Evolutionary conservation across 2,329 filamentous ascomycete genomes (phyloP), one percentile per base, ranked within the genome.

Genomic region (Pyrenophora graminea): DNA sequence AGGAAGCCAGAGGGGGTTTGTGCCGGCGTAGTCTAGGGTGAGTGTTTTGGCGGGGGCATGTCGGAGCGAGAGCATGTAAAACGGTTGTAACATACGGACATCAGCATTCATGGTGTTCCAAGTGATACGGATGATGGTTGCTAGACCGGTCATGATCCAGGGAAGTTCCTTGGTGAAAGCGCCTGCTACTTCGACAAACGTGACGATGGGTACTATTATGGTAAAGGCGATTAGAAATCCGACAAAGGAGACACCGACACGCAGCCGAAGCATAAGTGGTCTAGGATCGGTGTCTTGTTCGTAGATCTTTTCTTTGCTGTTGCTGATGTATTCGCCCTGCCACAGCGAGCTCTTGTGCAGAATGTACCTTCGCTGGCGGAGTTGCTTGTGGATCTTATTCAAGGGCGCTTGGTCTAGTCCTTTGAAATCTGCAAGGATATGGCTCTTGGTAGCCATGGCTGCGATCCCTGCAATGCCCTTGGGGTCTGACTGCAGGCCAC

Each of bases 341-440:
- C 86, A 86, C 3, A 91, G 76, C 0, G 86, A 87, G 12, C 85
- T 87, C 70, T 90, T 89, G 55, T 85, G 83, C 19, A 91, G 74
- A 46, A 86, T 81, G 60, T 90, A 91, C 32, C 87, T 83, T 53
- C 83, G 81, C 23, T 83, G 73, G 54, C 85, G 85, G n/a, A 91
- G 77, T 59, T 80, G 82, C 42, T 83, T 77, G 67, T 90, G 87
- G 36, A 91, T 90, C 45, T 85, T 82, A 41, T 83, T 76, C 46
- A 86, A 83, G 4, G 80, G 83, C 6, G 84, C 86, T 1, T 84
- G 82, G 65, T 91, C 88, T 73, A 89, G 82, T 49, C 85, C 85
- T 56, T 84, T 85, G 65, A 91, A 90, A 65, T 91, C 88, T 72
- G 85, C 85, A 56, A 90, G 74, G 66, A 90, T 88, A 59, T 90